Evolutionary conservation across 108 stramenopile genomes (phyloP).

Genomic region (Parietichytrium sp.): DNA sequence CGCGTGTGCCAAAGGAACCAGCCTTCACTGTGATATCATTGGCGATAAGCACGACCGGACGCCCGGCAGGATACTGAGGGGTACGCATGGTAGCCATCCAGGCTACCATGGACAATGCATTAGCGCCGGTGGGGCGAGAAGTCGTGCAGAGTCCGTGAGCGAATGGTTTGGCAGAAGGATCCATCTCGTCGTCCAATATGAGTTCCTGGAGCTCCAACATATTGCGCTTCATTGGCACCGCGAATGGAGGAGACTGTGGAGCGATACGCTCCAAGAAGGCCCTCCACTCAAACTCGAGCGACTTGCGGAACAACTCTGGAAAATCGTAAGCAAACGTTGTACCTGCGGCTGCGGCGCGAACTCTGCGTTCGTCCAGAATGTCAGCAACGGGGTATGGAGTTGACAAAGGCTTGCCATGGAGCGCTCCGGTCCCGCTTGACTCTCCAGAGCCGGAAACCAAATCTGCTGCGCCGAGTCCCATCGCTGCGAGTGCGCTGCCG

Average conservation of each 20-base stretch:
- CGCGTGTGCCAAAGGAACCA: slow-evolving; percentile 95
- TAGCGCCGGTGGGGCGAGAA: slow-evolving; percentile 82
- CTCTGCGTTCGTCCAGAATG: slow-evolving; percentile 84
- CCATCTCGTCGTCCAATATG: slow-evolving; percentile 73
- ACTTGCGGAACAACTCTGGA: slow-evolving; percentile 89
- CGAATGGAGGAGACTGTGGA: slow-evolving; percentile 15
- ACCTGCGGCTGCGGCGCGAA: slow-evolving; percentile 75
- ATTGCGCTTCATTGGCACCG: neutral
- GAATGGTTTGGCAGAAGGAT: neutral
- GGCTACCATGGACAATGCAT: slow-evolving; percentile 99
- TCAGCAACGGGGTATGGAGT: slow-evolving; percentile 85
- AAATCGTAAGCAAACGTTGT: slow-evolving; percentile 95
- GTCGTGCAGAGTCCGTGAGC: slow-evolving; percentile 40
- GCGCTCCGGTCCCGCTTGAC: slow-evolving; percentile 35
- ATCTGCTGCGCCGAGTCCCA: slow-evolving; percentile 23
- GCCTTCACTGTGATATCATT: slow-evolving; percentile 97
- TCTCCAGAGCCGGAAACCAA: neutral
- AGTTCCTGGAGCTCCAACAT: slow-evolving; percentile 70
- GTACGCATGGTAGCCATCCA: slow-evolving; percentile 92
- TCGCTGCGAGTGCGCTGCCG: slow-evolving; percentile 31
- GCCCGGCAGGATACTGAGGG: slow-evolving; percentile 86
- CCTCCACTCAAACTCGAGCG: slow-evolving; percentile 77
- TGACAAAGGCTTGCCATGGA: slow-evolving; percentile 73
- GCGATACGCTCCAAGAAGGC: slow-evolving; percentile 39
- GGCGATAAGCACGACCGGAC: slow-evolving; percentile 94